Evolutionary conservation across 1,139 yeast genomes (phyloP).

Genomic region (Groenewaldozyma auringiensis): DNA sequence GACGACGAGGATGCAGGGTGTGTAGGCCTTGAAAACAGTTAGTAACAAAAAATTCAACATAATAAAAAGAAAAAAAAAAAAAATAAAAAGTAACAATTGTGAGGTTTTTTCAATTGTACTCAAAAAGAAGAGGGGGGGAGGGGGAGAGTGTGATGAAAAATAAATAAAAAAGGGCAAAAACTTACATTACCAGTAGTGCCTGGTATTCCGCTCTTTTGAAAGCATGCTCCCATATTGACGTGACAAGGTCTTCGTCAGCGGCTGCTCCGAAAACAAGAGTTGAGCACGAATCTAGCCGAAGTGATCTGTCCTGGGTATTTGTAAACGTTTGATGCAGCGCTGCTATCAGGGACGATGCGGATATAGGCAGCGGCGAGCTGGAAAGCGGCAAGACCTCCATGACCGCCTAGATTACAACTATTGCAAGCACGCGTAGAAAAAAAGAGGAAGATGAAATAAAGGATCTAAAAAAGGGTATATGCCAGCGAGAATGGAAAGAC

Average conservation of each 20-base stretch:
- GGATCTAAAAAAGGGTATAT: no score
- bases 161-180: no score
- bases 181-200: conserved; percentile 31
- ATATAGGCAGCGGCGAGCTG: conserved; percentile 25
- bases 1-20: conserved; percentile 27
- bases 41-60: not conserved
- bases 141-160: no score
- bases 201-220: conserved; percentile 35
- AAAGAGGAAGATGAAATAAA: no score
- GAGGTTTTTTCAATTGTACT: not conserved
- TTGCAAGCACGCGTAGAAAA: no score
- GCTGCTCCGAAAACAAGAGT: conserved; percentile 27
- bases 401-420: no score
- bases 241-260: conserved; percentile 30
- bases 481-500: no score
- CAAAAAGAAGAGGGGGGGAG: no score
- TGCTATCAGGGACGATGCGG: conserved; percentile 32
- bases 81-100: not conserved
- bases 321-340: conserved; percentile 31
- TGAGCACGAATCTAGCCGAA: conserved; percentile 30
- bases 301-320: conserved; percentile 24
- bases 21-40: conserved; percentile 20
- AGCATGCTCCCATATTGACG: conserved; percentile 36
- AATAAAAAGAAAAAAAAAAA: not conserved
- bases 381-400: conserved; percentile 30